Evolutionary conservation across 2,329 filamentous ascomycete species (phyloP).

Genomic region (Leptographium flavum): DNA sequence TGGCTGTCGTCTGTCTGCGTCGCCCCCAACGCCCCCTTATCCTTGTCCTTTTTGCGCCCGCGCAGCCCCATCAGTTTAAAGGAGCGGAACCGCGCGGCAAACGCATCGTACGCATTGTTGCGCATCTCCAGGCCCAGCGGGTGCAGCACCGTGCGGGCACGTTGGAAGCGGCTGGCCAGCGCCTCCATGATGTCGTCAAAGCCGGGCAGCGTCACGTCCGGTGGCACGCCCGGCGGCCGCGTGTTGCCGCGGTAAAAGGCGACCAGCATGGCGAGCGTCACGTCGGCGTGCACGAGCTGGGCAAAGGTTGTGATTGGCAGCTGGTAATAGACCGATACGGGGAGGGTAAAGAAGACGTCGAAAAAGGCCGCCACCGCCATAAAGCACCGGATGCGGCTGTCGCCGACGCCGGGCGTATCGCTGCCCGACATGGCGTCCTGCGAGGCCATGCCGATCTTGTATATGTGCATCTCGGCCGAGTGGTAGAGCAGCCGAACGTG

Average conservation of each 20-base stretch:
- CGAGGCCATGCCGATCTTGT: conserved; percentile 9
- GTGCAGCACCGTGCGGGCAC: conserved; percentile 3
- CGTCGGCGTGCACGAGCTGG: conserved; percentile 11
- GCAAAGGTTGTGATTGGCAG: conserved; percentile 8
- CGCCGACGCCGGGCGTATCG: not conserved
- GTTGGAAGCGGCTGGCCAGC: conserved; percentile 8
- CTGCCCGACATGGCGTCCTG: not conserved
- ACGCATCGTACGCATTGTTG: conserved; percentile 9
- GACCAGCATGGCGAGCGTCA: conserved; percentile 12
- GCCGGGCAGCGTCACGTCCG: conserved; percentile 6
- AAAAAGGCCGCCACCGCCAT: conserved; percentile 8
- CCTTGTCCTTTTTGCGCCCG: conserved; percentile 5
- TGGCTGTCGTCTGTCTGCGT: not conserved
- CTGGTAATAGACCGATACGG: conserved; percentile 6
- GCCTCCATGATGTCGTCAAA: conserved; percentile 11
- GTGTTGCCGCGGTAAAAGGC: conserved; percentile 10
- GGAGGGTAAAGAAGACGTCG: conserved; percentile 10
- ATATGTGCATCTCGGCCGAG: conserved; percentile 10
- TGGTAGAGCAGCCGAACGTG: conserved; percentile 10
- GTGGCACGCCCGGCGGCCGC: not conserved
- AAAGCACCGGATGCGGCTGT: conserved; percentile 8
- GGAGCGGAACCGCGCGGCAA: conserved; percentile 10
- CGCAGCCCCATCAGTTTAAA: conserved; percentile 9
- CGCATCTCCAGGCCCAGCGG: conserved; percentile 8
- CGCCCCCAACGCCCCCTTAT: too few relatives aligned